Evolutionary conservation across 176 grass and related monocot species (phyloP).

Genomic region (Aegilops sharonensis): DNA sequence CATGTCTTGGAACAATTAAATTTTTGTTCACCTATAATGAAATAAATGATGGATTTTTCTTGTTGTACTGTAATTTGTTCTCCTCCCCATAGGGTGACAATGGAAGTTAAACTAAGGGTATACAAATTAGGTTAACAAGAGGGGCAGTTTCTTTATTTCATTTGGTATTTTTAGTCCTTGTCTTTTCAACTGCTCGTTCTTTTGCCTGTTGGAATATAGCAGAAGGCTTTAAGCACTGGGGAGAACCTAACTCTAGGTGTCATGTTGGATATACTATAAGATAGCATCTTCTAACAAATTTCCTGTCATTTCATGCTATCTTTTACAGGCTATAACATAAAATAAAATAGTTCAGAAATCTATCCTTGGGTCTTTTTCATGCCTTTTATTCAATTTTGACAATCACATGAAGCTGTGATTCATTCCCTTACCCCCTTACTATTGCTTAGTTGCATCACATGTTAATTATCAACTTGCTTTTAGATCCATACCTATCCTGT

Average conservation of each 20-base stretch:
- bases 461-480: not conserved
- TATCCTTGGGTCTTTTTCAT: not conserved
- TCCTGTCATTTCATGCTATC: not conserved
- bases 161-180: not conserved
- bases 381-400: slow-evolving; percentile 2
- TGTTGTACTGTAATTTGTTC: not conserved
- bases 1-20: not conserved
- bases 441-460: not conserved
- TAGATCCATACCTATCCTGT: not conserved
- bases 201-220: slow-evolving; percentile 18
- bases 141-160: not conserved
- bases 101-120: slow-evolving; percentile 3
- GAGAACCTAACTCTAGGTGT: not conserved
- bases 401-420: not conserved
- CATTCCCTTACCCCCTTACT: not conserved
- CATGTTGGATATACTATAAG: slow-evolving; percentile 5
- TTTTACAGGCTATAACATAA: not conserved
- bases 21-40: not conserved
- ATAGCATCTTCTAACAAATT: not conserved
- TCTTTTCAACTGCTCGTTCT: not conserved
- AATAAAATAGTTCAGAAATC: not conserved
- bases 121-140: not conserved
- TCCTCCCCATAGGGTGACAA: not conserved
- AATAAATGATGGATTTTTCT: not conserved
- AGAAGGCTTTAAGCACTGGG: not conserved